A percentile compares a stretch with the other conserved stretches of the same genome.
Conservation (phyloP, 331 rosid genomes). For the Rosa hybrid region DNA sequence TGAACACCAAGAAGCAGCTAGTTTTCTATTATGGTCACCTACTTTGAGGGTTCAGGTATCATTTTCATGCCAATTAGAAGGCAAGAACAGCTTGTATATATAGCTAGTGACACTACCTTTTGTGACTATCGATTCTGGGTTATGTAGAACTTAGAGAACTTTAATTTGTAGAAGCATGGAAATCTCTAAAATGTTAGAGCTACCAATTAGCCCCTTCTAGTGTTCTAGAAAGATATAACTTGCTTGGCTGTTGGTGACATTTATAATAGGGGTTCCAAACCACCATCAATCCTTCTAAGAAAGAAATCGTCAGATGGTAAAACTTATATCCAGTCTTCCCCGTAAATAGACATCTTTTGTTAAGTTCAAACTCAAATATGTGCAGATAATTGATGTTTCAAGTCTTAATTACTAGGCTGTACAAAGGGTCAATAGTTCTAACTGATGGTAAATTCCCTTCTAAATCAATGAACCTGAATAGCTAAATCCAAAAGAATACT, state of each 20-base stretch:
- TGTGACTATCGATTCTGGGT: background rate
- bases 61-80: background rate
- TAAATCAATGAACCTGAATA: too few species aligned
- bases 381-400: too few species aligned
- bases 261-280: background rate
- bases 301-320: background rate
- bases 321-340: too few species aligned
- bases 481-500: too few species aligned
- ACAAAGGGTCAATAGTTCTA: too few species aligned
- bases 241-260: background rate
- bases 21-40: background rate
- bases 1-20: conserved; percentile 1
- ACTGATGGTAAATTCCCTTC: too few species aligned
- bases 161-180: background rate
- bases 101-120: background rate
- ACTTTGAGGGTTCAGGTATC: background rate
- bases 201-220: background rate
- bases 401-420: too few species aligned
- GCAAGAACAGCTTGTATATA: background rate
- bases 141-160: background rate
- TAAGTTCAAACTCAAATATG: too few species aligned
- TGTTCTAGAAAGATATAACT: background rate
- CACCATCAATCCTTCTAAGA: background rate
- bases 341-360: too few species aligned
- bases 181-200: too few species aligned